Conservation (phyloP, 805 yeast genomes). For the Scheffersomyces lignosus region DNA sequence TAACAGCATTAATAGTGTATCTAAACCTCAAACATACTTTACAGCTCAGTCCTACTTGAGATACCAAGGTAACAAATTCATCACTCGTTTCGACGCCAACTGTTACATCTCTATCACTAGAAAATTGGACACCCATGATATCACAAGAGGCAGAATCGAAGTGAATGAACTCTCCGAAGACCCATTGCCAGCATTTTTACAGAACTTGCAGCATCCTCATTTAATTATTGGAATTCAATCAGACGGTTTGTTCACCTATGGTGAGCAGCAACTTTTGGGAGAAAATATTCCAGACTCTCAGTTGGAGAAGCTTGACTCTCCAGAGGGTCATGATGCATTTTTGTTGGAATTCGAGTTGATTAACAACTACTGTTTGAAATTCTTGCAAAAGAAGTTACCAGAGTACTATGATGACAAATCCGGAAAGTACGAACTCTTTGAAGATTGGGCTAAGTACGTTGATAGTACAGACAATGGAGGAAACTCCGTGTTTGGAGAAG, state of each 20-base stretch:
- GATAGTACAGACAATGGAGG: constrained; percentile 44
- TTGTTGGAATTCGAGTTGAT: constrained; percentile 84
- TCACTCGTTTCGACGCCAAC: constrained; percentile 90
- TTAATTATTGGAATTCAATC: constrained; percentile 86
- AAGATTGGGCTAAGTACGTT: constrained; percentile 42
- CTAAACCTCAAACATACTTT: constrained; percentile 63
- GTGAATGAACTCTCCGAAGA: constrained; percentile 33
- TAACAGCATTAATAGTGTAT: constrained; percentile 14
- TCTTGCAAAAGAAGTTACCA: constrained; percentile 57
- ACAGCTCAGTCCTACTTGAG: constrained; percentile 94
- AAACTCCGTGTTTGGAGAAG: constrained; percentile 85
- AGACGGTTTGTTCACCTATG: constrained; percentile 88
- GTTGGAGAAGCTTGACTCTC: constrained; percentile 76
- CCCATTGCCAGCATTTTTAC: constrained; percentile 51
- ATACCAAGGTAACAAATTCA: constrained; percentile 91
- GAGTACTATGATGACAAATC: constrained; percentile 50
- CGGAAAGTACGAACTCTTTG: constrained; percentile 43
- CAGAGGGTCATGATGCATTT: constrained; percentile 98
- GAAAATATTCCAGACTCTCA: constrained; percentile 66
- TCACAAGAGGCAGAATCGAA: constrained; percentile 70
- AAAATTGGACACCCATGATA: constrained; percentile 93
- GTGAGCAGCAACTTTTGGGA: constrained; percentile 87
- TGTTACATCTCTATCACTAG: constrained; percentile 93
- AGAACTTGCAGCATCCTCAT: constrained; percentile 67
- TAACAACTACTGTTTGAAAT: constrained; percentile 66